Evolutionary conservation across 805 yeast species (phyloP), one percentile per base, ranked within the genome.

Genomic region (Metschnikowia orientalis): DNA sequence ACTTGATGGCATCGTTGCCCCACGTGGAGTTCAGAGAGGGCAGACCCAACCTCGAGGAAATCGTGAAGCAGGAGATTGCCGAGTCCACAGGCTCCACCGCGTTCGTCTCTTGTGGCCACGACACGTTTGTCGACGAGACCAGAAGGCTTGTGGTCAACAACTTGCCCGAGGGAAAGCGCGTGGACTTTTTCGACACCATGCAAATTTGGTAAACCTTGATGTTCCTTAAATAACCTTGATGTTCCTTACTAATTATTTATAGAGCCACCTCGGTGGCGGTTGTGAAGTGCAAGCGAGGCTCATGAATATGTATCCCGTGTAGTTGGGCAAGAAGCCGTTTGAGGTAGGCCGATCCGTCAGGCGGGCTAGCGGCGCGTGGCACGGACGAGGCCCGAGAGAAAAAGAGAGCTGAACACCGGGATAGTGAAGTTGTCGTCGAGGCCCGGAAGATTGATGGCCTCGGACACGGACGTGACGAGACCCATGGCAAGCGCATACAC

Each of bases 401-500:
- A 77, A 4, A 71, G 51, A 5, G 95, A 81, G 13, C 95, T 81
- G 26, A 90, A 59, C 1, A 86, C 86, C 5, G 98, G 98, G 39
- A 92, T 90, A 28, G 97, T 89, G 49, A 92, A 75, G 57, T 92
- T 92, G 55, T 92, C 98, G 58, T 92, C 98, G 59, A 89, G 63
- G 25, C 75, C 77, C 37, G 71, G 77, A 10, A 89, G 37, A 45
- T 83, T 87, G 30, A 89, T 73, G 18, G 88, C 86, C 66, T 92
- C 98, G 28, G 95, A 79, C 10, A 83, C 60, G 5, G 97, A 79
- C 7, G 95, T 96, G 26, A 87, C 75, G 12, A 87, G 49, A 0
- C 97, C 98, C 46, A 81, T 73, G 18, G 79, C 50, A 14, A 81
- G 34, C 3, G 89, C 74, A 38, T 79, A 66, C 2, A 60, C 51